phyloP scores from a whole-genome alignment of 2,329 filamentous ascomycete genomes.

The Monilinia aucupariae region DNA sequence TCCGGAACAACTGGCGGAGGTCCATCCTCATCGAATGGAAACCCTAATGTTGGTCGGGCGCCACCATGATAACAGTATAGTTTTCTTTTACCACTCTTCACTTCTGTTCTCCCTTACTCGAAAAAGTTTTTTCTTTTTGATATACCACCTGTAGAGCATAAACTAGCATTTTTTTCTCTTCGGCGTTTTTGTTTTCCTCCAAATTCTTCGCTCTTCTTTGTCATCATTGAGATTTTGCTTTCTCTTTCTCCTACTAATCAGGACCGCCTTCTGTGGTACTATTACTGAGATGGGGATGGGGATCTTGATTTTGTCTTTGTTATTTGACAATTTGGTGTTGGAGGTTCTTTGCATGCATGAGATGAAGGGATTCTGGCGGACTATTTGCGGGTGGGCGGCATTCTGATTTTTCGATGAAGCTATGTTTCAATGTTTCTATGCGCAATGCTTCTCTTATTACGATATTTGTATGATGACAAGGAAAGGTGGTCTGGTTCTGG shows the following conservation, averaged over 20 bases:
- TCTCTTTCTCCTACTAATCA: conserved; percentile 1
- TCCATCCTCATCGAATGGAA: conserved; percentile 10
- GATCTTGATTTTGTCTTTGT: conserved; percentile 8
- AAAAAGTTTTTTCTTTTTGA: conserved; percentile 5
- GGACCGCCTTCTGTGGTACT: not conserved
- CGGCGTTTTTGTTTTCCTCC: not conserved
- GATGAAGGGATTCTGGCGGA: conserved; percentile 10
- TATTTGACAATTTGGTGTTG: conserved; percentile 13
- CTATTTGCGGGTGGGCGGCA: conserved; percentile 10
- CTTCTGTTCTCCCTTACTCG: not conserved
- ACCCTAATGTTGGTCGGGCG: conserved; percentile 24
- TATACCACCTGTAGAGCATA: conserved; percentile 11
- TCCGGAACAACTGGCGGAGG: conserved; percentile 14
- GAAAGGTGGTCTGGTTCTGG: not conserved
- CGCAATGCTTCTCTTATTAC: conserved; percentile 14
- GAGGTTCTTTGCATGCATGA: conserved; percentile 14
- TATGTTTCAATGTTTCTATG: conserved; percentile 16
- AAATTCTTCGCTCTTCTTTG: not conserved
- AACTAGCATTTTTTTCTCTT: conserved; percentile 1
- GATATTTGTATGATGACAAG: conserved; percentile 14
- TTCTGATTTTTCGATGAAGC: conserved; percentile 15
- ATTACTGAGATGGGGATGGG: not conserved
- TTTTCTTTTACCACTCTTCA: not conserved
- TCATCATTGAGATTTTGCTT: not conserved
- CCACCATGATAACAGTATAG: conserved; percentile 25